Evolutionary conservation across 345 rosid species (phyloP).

Genomic region (Fremontodendron californicum): DNA sequence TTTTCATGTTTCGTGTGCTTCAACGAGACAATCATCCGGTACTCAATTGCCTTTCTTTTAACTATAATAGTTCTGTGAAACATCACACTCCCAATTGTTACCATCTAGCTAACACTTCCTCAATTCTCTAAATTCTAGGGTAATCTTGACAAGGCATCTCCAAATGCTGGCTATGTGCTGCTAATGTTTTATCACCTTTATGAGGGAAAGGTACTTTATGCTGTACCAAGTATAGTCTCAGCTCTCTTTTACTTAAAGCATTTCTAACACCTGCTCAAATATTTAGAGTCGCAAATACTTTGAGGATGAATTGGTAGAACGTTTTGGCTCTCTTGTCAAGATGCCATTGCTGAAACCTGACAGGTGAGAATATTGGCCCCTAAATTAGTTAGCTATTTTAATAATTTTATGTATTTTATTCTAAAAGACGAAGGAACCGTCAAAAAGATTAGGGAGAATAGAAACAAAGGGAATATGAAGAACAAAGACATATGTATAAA

Average conservation of each 20-base stretch:
- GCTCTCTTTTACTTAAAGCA: slow-evolving; percentile 4
- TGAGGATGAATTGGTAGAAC: slow-evolving; percentile 79
- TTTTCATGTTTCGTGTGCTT: slow-evolving; percentile 86
- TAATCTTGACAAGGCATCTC: slow-evolving; percentile 83
- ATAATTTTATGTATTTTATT: background rate
- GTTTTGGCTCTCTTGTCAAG: slow-evolving; percentile 84
- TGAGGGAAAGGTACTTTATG: slow-evolving; percentile 77
- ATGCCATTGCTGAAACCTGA: slow-evolving; percentile 82
- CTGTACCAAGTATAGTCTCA: slow-evolving; percentile 3
- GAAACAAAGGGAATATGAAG: background rate
- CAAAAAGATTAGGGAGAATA: background rate
- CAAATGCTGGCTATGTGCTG: slow-evolving; percentile 90
- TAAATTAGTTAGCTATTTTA: background rate
- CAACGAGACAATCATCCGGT: slow-evolving; percentile 91
- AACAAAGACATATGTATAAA: background rate
- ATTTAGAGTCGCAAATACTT: slow-evolving; percentile 76
- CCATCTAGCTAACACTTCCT: slow-evolving; percentile 17
- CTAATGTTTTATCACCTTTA: slow-evolving; percentile 94
- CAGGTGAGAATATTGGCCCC: slow-evolving; percentile 42
- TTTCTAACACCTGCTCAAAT: slow-evolving; percentile 12
- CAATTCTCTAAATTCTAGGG: slow-evolving; percentile 51
- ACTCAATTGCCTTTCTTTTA: slow-evolving; percentile 21
- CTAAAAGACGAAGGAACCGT: background rate
- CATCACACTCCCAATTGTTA: slow-evolving; percentile 7
- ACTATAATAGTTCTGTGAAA: slow-evolving; percentile 11